Conservation (phyloP, 495 filamentous ascomycete species). For the Amphirosellinia nigrospora region DNA sequence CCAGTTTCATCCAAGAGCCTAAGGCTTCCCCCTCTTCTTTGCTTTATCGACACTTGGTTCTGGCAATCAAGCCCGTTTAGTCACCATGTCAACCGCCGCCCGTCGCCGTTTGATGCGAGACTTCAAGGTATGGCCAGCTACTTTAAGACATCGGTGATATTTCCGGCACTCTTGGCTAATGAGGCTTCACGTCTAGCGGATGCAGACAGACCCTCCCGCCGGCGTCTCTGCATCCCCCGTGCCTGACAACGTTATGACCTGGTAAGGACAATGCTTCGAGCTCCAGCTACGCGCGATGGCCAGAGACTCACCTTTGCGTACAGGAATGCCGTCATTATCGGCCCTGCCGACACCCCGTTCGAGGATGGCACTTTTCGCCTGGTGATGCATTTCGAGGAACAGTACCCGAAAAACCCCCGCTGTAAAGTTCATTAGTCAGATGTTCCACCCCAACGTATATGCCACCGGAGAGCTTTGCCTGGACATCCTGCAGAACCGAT, state of each 20-base stretch:
- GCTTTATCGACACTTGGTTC: neutral
- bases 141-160: neutral
- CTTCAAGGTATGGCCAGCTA: constrained; percentile 78
- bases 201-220: constrained; percentile 98
- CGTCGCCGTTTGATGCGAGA: constrained; percentile 96
- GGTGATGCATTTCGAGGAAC: constrained; percentile 99
- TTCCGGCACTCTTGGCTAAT: constrained; percentile 15
- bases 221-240: constrained; percentile 97
- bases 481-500: constrained; percentile 96
- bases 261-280: constrained; percentile 60
- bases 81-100: constrained; percentile 87
- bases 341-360: constrained; percentile 95
- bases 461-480: constrained; percentile 95
- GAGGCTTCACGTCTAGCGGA: constrained; percentile 67
- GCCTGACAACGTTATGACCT: constrained; percentile 99
- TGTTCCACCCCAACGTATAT: constrained; percentile 99
- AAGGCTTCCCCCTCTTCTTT: neutral
- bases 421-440: constrained; percentile 97
- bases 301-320: constrained; percentile 27
- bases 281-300: neutral
- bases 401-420: constrained; percentile 98
- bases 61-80: constrained; percentile 8
- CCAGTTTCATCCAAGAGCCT: neutral
- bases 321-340: constrained; percentile 99
- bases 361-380: constrained; percentile 98